Conservation (phyloP, 495 filamentous ascomycete species). For the Penicillium riverlandense region DNA sequence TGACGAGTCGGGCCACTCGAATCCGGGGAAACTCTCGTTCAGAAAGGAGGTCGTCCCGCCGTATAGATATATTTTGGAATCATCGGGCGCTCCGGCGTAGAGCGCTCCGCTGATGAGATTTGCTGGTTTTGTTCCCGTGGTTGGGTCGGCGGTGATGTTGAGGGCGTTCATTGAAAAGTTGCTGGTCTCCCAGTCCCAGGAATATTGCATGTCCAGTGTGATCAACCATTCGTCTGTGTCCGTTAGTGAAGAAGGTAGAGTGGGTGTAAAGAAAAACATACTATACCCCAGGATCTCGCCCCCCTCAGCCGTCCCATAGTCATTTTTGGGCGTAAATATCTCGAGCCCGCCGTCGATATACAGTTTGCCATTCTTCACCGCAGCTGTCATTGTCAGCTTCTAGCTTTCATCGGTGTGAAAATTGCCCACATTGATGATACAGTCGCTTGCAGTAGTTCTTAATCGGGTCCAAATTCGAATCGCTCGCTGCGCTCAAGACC, state of each 20-base stretch:
- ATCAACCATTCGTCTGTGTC: slow-evolving; percentile 29
- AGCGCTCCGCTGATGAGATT: slow-evolving; percentile 25
- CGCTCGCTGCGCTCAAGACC: neutral
- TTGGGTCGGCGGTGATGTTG: slow-evolving; percentile 20
- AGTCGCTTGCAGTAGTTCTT: slow-evolving; percentile 22
- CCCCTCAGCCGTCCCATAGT: neutral
- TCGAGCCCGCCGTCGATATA: slow-evolving; percentile 34
- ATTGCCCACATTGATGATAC: slow-evolving; percentile 25
- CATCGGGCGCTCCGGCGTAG: slow-evolving; percentile 17
- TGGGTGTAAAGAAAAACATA: neutral
- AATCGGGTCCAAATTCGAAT: slow-evolving; percentile 19
- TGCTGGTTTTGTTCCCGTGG: slow-evolving; percentile 17
- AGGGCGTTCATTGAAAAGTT: slow-evolving; percentile 19
- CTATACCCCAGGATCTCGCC: no score
- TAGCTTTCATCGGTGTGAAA: neutral
- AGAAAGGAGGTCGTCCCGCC: slow-evolving; percentile 25
- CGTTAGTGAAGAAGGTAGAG: slow-evolving; percentile 7
- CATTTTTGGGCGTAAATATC: slow-evolving; percentile 15
- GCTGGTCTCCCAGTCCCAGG: slow-evolving; percentile 39
- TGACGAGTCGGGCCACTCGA: slow-evolving; percentile 9
- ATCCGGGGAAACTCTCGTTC: slow-evolving; percentile 29
- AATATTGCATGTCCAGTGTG: slow-evolving; percentile 22
- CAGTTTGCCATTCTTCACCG: slow-evolving; percentile 26
- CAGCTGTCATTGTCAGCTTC: slow-evolving; percentile 17
- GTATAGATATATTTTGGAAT: slow-evolving; percentile 21